Evolutionary conservation across 192 early-diverging fungal genomes (phyloP), one percentile per base, ranked within the genome.

Genomic region (Backusella tuberculispora): DNA sequence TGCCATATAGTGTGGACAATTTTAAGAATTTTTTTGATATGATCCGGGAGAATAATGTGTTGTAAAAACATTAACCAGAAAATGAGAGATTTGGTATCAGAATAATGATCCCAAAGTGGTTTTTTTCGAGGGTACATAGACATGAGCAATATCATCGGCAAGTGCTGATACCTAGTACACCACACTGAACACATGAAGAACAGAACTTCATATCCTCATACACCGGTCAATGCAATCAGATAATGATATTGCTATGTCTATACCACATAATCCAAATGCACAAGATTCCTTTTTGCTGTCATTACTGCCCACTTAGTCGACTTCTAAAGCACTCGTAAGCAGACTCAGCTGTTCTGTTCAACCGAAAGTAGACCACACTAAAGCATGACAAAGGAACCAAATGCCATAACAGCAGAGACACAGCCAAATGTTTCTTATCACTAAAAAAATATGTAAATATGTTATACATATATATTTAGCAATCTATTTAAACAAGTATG

Each of bases 131-230:
- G n/a, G n/a, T n/a, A n/a, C n/a, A 47, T 47, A 47, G 46, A 47
- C 46, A 47, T 47, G 13, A n/a, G 6, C 46, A 47, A n/a, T 48
- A 48, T 19, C 15, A 48, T 15, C 47, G 47, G 15, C 15, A 48
- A 48, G 47, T 48, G 47, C 47, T 48, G 47, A 48, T 48, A 48
- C 47, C 47, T 19, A 48, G 47, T 48, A 48, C 47, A 48, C 47
- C 14, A 17, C 47, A 48, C 47, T 48, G 2, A 17, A 48, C 47
- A 5, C 47, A 48, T 48, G 47, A 48, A 48, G 15, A 17, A 48
- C 14, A 48, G 47, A 48, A 48, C 47, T 17, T 5, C 47, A 17
- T 48, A 48, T 15, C 15, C 0, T 48, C 47, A 17, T 19, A 19
- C 47, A 48, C 47, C 1, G 47, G 15, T 17, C 15, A 48, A 5